Base-by-base conservation (phyloP, 2,329 filamentous ascomycete species). In the Hysterium pulicare region DNA sequence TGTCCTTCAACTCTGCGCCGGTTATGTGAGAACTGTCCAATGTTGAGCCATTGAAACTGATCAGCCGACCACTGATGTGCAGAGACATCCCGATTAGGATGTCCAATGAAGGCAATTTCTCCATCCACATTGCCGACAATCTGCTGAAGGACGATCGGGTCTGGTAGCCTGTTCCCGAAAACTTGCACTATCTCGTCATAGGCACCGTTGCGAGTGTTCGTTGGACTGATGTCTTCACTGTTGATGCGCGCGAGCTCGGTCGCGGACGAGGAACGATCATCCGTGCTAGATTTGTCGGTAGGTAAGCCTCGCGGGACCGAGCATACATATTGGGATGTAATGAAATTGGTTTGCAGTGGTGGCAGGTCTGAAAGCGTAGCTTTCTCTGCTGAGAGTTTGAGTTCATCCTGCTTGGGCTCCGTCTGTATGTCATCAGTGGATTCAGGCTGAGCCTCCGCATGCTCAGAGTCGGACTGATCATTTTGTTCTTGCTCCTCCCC, bases 51-150 rank as follows among this genome's bases (percentile, higher is more conserved):
- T 31, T 68, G 57, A 34, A 60, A 71, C 3, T 64, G 55, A 1
- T 44, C 40, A 0, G 45, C 44, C 5, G 67, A 69, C 72, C 72
- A 75, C 45, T 72, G 68, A 40, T 74, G 72, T 2, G 71, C 72
- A 20, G 69, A 68, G 4, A 74, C 61, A 42, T 74, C 70, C 35
- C 70, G 64, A 44, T 73, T 74, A 0, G 71, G 70, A 48, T 75
- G 71, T 37, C 69, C 64, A 23, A 72, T 66, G 54, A 74, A 74
- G 11, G 68, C 59, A 15, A 74, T 55, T 44, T 73, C 64, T 7
- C 71, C 71, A 37, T 73, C 59, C 21, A 61, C 58, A 16, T 46
- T 45, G 20, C 68, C 67, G 13, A 46, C 40, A 19, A 39, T 33
- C 10, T 40, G 33, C 3, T 59, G 56, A 19, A 74, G 60, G 43